Base-by-base conservation (phyloP, 148 eudicot species). In the Vaccinium myrtillus region DNA sequence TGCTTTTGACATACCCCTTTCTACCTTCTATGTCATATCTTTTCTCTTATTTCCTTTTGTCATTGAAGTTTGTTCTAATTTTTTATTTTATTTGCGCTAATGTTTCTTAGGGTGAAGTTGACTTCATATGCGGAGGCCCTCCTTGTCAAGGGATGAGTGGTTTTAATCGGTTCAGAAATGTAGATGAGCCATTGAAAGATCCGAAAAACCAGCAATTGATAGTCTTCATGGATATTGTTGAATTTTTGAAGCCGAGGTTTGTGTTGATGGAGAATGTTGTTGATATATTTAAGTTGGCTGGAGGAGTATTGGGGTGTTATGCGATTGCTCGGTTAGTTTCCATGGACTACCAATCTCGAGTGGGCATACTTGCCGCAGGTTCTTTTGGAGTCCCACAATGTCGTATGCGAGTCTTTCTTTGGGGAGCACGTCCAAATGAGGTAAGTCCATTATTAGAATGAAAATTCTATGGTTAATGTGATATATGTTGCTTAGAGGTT, bases 61-160 rank as follows among this genome's bases (percentile, higher is more conserved):
- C 16, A 16, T 18, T 27, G 13, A 39, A 51, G 63, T 43, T 71
- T 15, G 9, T 58, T 81, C 21, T 23, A 0, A 21, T 27, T 4
- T 25, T 6, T 69, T 43, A 0, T 1, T 25, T 49, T 4, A 1
- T 50, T 48, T 49, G 12, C 3, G 8, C 32, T 58, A 76, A 46
- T 27, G 46, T 81, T 27, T 8, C 77, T 50, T 50, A 69, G 88
- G 89, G 91, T 21, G 74, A 80, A 50, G 86, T 83, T 27, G 89
- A 89, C n/a, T 61, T 87, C 18, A 85, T 89, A 75, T 87, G 91
- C 21, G 91, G 91, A 27, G 87, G 91, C 14, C 91, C 91, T 21
- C 91, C 91, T 2, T 89, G 91, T 51, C 91, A 89, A 81, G 91
- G 91, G 43, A 84, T 89, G 11, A 89, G 91, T 81, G 91, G 91